Percentiles rank a stretch among this genome's conserved stretches.
phyloP scores from a whole-genome alignment of 176 grass and related monocot genomes.

The Otatea glauca region DNA sequence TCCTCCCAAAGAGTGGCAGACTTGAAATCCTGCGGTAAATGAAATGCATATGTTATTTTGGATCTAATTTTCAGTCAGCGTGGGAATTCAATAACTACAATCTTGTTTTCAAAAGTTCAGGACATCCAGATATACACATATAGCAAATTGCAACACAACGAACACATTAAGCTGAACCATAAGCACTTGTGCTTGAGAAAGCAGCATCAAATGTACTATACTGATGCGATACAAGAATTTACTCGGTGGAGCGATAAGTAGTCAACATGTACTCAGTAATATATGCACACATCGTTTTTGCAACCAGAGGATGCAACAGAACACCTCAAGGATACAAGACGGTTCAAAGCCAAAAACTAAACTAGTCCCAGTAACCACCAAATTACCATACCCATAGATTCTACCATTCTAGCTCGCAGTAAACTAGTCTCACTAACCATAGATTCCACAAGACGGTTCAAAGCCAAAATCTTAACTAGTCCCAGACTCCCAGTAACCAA shows the following conservation, averaged over 20 bases:
- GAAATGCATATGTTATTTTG: neutral
- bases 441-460: neutral
- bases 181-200: neutral
- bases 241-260: too few relatives aligned
- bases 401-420: neutral
- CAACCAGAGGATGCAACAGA: neutral
- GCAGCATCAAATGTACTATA: neutral
- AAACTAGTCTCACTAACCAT: neutral
- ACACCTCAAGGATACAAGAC: neutral
- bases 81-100: neutral
- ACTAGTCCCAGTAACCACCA: neutral
- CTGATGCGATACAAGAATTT: neutral
- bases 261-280: neutral
- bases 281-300: neutral
- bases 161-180: neutral
- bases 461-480: neutral
- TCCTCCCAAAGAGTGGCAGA: slow-evolving; percentile 71
- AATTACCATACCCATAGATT: neutral
- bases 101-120: neutral
- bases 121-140: neutral
- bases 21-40: slow-evolving; percentile 55
- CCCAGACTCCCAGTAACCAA: neutral
- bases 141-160: slow-evolving; percentile 3
- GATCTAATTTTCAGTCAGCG: neutral
- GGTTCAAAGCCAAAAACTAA: neutral